These are phyloP conservation scores for Climacium dendroides DNA, from an alignment of 225 moss, liverwort and hornwort genomes.

Conservation along the genomic window DNA sequence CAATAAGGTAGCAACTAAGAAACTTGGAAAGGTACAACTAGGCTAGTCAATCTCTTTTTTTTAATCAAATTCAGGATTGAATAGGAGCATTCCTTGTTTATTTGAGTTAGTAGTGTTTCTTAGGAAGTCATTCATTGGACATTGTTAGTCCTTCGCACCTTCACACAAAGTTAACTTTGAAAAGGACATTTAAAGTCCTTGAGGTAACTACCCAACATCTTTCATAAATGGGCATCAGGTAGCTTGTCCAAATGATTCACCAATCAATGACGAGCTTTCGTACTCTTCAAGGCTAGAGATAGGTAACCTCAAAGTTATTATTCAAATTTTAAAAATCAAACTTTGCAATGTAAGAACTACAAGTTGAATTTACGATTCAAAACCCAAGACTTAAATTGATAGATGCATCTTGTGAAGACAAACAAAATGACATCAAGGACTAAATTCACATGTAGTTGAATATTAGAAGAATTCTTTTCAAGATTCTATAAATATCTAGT, in stretches of 20 bases:
- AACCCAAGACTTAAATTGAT: neutral
- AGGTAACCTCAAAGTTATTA: neutral
- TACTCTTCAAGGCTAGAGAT: accelerated
- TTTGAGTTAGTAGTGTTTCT: no score
- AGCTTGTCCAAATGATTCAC: neutral
- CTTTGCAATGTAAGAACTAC: neutral
- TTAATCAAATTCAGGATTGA: neutral
- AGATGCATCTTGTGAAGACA: neutral
- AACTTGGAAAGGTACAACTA: no score
- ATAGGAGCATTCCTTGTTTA: neutral
- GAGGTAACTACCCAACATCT: no score
- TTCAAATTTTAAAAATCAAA: no score
- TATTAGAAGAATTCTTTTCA: accelerated
- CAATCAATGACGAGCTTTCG: neutral
- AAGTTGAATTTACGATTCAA: neutral
- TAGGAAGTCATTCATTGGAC: neutral
- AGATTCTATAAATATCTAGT: neutral
- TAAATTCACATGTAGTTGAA: neutral
- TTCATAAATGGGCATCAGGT: neutral
- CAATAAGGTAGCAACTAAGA: neutral
- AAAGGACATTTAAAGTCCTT: no score
- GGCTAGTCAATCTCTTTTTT: neutral
- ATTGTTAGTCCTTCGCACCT: neutral
- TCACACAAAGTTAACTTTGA: no score
- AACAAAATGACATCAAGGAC: neutral